Evolutionary conservation across 2,329 filamentous ascomycete species (phyloP).

Genomic region (Rhynchosporium agropyri): DNA sequence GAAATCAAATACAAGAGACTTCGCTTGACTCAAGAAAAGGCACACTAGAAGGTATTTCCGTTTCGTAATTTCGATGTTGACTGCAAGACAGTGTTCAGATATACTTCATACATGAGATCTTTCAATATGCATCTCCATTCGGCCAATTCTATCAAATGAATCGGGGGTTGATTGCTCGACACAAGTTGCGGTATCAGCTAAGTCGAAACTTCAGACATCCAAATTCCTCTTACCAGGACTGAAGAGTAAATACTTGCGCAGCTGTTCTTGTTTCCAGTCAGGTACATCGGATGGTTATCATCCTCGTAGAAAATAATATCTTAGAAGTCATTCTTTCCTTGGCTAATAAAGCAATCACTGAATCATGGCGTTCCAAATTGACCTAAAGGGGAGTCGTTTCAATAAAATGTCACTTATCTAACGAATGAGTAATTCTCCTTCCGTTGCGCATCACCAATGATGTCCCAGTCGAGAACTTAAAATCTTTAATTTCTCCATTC

Average conservation of each 20-base stretch:
- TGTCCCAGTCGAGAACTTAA: slow-evolving; percentile 14
- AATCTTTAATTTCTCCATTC: not conserved
- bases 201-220: no score
- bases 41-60: no score
- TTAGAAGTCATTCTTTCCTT: slow-evolving; percentile 9
- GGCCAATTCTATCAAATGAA: no score
- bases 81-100: no score
- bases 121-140: no score
- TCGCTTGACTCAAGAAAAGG: no score
- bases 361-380: not conserved
- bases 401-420: slow-evolving; percentile 5
- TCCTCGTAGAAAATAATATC: slow-evolving; percentile 14
- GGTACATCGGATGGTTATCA: slow-evolving; percentile 16
- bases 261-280: slow-evolving; percentile 9
- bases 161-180: no score
- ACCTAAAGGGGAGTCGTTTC: not conserved
- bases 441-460: slow-evolving; percentile 5
- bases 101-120: no score
- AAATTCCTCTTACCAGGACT: not conserved
- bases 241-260: slow-evolving; percentile 18
- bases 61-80: no score
- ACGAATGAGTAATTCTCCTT: slow-evolving; percentile 5
- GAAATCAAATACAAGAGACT: no score
- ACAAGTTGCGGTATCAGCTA: no score
- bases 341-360: not conserved